These are phyloP conservation scores for Coix lacrymajobi DNA, from an alignment of 176 grass and related monocot species.

Conservation along the genomic window DNA sequence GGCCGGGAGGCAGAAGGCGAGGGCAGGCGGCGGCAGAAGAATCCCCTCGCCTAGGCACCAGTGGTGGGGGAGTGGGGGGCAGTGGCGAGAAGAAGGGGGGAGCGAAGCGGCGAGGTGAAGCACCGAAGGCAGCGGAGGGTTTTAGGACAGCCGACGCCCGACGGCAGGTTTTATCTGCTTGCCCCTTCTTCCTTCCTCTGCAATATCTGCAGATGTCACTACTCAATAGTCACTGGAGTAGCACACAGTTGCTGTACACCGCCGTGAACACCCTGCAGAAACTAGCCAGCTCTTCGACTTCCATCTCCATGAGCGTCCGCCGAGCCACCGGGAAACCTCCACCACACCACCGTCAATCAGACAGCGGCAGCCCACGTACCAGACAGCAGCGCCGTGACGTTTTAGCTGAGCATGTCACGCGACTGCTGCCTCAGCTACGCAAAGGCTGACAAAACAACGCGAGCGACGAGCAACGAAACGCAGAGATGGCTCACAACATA, in stretches of 20 bases:
- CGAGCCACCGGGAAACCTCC: neutral
- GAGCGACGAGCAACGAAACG: neutral
- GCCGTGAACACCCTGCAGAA: neutral
- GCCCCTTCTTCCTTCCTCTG: too few species aligned
- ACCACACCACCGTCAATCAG: neutral
- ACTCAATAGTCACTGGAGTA: neutral
- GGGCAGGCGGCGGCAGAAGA: neutral
- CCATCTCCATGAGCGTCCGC: neutral
- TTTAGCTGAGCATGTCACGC: neutral
- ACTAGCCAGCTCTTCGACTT: neutral
- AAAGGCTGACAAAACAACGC: neutral
- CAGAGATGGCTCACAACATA: neutral
- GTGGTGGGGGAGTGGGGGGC: neutral
- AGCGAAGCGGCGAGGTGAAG: neutral
- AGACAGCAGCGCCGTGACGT: neutral
- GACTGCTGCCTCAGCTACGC: neutral
- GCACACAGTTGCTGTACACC: neutral
- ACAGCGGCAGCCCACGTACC: neutral
- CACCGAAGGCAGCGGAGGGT: neutral
- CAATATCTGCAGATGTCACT: neutral
- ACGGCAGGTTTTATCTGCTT: conserved; percentile 6
- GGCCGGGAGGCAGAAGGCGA: neutral
- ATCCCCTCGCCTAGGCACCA: neutral
- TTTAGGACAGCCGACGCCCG: too few species aligned
- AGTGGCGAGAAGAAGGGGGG: neutral